Base-by-base conservation (phyloP, 2,329 filamentous ascomycete species). In the Nigrospora oryzae region DNA sequence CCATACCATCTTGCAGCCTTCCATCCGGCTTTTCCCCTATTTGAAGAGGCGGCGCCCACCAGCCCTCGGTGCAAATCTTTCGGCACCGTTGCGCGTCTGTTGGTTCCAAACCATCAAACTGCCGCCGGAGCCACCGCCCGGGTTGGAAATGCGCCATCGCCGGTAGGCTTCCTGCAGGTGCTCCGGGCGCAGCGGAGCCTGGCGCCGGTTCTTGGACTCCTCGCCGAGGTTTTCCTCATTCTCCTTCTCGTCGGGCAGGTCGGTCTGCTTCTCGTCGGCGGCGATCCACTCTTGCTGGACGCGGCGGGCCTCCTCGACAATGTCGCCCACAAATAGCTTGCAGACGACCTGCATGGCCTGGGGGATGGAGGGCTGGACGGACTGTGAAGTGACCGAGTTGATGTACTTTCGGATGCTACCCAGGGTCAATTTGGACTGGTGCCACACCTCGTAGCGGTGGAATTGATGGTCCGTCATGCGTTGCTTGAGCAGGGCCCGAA, bases 341-440 rank as follows among this genome's bases (percentile, higher is more conserved):
- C 83, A 81, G 16, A 87, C 84, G 0, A 83, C 80, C 40, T 81
- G 83, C 57, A 90, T 83, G n/a, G 84, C 83, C 17, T 84, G 80
- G 49, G 86, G 82, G 41, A 89, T 83, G 53, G 79, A 84, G 16
- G 77, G 73, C 0, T 84, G 84, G 0, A 88, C 86, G 2, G 84
- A 89, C 60, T 90, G 86, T 0, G 84, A 88, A 10, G 89, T 82
- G 2, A 86, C 88, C 47, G 86, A 84, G 57, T 90, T 91, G 59
- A 89, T 83, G 49, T 90, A 77, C 75, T 82, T 75, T 58, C 85
- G 77, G 46, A 89, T 82, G 15, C 83, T 80, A 7, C 80, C 74
- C 51, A 84, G 81, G 17, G 79, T 76, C 36, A 90, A 66, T 54
- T 84, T 86, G 32, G 80, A 78, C 11, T 80, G 77, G 49, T 84